Evolutionary conservation across 1,284 basidiomycete genomes (phyloP), one percentile per base, ranked within the genome.

Genomic region (Trametes versicolor): DNA sequence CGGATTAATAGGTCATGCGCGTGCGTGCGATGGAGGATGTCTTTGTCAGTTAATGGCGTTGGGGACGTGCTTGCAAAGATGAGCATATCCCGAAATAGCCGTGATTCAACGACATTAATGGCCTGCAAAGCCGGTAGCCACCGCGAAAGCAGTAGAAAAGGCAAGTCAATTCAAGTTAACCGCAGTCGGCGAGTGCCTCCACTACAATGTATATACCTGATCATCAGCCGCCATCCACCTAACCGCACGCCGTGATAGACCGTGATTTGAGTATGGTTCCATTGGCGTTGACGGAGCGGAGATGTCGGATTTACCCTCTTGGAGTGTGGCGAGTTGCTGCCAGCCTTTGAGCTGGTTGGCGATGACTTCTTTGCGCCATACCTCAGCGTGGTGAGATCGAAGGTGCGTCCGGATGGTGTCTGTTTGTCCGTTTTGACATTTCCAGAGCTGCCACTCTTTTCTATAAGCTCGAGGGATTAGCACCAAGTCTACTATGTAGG

Each of bases 201-300:
- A n/a, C n/a, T n/a, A n/a, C n/a, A n/a, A n/a, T n/a, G n/a, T n/a
- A 64, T 47, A 7, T 34, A 60, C 63, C 23, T 64, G 58, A 45
- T 64, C 63, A 52, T 55, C 63, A 12, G 27, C 36, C 12, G 52
- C 63, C 29, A 64, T 54, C 52, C 39, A 8, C 45, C 57, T 13
- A 64, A 37, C 21, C 53, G 17, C 43, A 17, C 15, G 19, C 41
- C n/a, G 29, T 32, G 29, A 32, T 10, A 64, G 45, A 3, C 53
- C 63, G 9, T 15, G 17, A 7, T 15, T 19, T 13, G 56, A 37
- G 25, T 56, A 60, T 3, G 63, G 63, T 23, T 56, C 52, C 15
- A 41, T 55, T 19, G 27, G 43, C n/a, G 2, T n/a, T 23, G 36
- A 32, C 4, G 39, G n/a, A 12, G 8, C 49, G 9, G 12, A 41